A percentile compares a stretch with the other conserved stretches of the same genome.
These are phyloP conservation scores for Puccinellia tenuiflora DNA, from an alignment of 176 grass and related monocot species.

Conservation along the genomic window DNA sequence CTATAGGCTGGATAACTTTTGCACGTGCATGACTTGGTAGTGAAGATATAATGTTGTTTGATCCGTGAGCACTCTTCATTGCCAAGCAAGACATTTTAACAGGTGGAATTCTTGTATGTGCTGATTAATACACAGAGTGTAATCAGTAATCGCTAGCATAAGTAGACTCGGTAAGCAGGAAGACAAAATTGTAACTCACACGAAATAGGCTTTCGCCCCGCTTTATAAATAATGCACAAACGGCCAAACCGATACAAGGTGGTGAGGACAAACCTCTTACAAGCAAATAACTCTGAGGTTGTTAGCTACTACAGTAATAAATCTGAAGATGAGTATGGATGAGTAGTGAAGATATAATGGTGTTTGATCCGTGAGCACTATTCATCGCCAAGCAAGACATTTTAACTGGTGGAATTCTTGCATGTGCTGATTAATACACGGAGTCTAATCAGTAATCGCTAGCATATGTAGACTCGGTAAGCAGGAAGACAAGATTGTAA, in stretches of 20 bases:
- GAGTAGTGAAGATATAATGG: neutral
- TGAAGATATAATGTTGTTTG: slow-evolving; percentile 1
- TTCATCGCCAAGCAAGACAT: slow-evolving; percentile 21
- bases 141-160: neutral
- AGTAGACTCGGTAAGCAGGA: neutral
- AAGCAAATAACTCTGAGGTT: neutral
- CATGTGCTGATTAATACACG: slow-evolving; percentile 25
- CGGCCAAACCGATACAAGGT: no score
- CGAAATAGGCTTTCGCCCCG: no score
- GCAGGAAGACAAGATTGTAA: neutral
- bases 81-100: slow-evolving; percentile 20
- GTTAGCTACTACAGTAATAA: neutral
- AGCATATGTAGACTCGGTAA: neutral
- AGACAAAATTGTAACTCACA: neutral
- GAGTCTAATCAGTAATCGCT: neutral
- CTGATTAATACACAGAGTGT: slow-evolving; percentile 24
- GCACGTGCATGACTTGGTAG: neutral
- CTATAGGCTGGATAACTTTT: slow-evolving; percentile 42
- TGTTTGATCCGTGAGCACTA: neutral
- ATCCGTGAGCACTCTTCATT: slow-evolving; percentile 5
- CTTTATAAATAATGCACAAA: no score
- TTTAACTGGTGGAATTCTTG: slow-evolving; percentile 10
- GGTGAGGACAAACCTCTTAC: no score
- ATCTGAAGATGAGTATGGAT: no score
- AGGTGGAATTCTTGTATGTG: slow-evolving; percentile 9